Conservation (phyloP, 179 eudicot genomes). For the Beta corolliflora region DNA sequence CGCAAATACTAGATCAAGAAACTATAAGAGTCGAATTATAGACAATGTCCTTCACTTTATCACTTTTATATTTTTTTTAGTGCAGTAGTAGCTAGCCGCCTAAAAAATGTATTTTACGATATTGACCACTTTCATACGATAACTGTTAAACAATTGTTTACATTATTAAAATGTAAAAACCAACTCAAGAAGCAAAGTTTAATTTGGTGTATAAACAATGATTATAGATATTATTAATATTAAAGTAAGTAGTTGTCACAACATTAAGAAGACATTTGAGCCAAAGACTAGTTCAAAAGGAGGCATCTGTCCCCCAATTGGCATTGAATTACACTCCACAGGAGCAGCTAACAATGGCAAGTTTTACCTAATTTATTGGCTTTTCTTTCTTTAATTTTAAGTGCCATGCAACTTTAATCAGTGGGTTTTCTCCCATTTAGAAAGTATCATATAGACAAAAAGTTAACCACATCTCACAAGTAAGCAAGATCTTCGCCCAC, state of each 20-base stretch:
- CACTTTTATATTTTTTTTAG: no score
- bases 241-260: background rate
- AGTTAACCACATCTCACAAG: background rate
- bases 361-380: conserved; percentile 12
- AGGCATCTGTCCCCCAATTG: conserved; percentile 11
- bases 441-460: conserved; percentile 9
- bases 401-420: conserved; percentile 19
- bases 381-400: background rate
- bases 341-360: no score
- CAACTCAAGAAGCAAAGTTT: background rate
- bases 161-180: background rate
- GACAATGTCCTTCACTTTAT: no score
- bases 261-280: background rate
- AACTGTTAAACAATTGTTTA: no score
- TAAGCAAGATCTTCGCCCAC: conserved; percentile 4
- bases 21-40: no score
- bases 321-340: background rate
- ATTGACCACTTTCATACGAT: no score
- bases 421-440: background rate
- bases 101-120: no score
- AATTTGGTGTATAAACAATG: background rate
- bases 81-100: no score
- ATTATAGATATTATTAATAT: background rate
- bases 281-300: conserved; percentile 9
- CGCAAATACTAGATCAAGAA: no score